Evolutionary conservation across 1,139 yeast genomes (phyloP).

Genomic region (Diutina neorugosa): DNA sequence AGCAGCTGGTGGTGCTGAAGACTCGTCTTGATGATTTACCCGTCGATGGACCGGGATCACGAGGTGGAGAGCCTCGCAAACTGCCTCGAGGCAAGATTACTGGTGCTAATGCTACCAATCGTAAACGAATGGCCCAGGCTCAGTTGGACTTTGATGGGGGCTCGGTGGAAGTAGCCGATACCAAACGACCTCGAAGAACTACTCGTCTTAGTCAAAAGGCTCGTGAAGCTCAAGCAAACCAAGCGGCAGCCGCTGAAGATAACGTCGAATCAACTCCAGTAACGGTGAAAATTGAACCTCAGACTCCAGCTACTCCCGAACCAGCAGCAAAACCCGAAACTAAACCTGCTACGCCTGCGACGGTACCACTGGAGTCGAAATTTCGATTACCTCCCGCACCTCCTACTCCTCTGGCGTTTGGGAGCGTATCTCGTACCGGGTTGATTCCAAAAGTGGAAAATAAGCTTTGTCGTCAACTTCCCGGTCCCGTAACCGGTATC

Average conservation of each 20-base stretch:
- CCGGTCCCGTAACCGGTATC: slow-evolving; percentile 29
- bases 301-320: too few relatives aligned
- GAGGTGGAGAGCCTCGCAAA: slow-evolving; percentile 23
- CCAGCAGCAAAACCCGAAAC: background rate
- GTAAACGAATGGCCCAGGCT: background rate
- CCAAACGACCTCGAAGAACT: background rate
- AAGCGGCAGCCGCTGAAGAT: background rate
- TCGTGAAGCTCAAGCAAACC: background rate
- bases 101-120: background rate
- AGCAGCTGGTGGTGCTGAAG: slow-evolving; percentile 22
- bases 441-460: slow-evolving; percentile 8
- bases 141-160: background rate
- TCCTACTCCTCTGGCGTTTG: background rate
- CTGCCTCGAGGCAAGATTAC: background rate
- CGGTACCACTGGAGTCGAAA: background rate
- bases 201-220: background rate
- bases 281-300: background rate
- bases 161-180: background rate
- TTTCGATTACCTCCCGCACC: background rate
- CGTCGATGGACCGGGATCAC: slow-evolving; percentile 31
- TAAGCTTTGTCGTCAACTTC: slow-evolving; percentile 23
- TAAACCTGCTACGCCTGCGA: background rate
- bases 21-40: slow-evolving; percentile 28
- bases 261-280: background rate
- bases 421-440: background rate